A percentile compares a stretch with the other conserved stretches of the same genome.
These are phyloP conservation scores for Pezicula neosporulosa DNA, from an alignment of 2,329 filamentous ascomycete genomes.

Conservation along the genomic window DNA sequence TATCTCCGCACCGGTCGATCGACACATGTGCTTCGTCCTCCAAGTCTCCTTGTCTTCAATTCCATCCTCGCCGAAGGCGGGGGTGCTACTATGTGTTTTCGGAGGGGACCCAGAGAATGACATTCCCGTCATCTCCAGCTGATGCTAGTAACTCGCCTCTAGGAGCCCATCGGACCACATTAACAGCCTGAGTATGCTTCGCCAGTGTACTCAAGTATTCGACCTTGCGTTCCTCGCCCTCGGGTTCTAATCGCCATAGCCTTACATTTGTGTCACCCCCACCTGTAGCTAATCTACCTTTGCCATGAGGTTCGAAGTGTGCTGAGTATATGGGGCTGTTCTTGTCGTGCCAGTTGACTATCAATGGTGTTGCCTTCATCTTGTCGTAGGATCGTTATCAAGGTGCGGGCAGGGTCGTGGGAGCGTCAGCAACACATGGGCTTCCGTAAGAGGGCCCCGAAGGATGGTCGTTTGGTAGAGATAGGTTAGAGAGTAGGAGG, in stretches of 20 bases:
- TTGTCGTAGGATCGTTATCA: not conserved
- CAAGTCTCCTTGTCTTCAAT: slow-evolving; percentile 95
- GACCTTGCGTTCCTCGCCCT: slow-evolving; percentile 83
- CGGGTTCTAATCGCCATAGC: slow-evolving; percentile 87
- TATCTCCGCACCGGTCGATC: slow-evolving; percentile 91
- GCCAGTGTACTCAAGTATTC: slow-evolving; percentile 87
- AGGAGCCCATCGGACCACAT: slow-evolving; percentile 94
- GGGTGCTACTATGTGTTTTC: slow-evolving; percentile 62
- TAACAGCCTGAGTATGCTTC: slow-evolving; percentile 96
- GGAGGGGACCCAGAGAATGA: slow-evolving; percentile 91
- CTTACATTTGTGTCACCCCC: slow-evolving; percentile 96
- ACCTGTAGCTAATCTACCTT: slow-evolving; percentile 86
- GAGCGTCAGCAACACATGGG: not conserved
- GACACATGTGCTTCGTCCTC: slow-evolving; percentile 96
- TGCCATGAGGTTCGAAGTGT: slow-evolving; percentile 91
- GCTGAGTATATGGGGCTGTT: slow-evolving; percentile 96
- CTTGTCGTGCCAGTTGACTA: slow-evolving; percentile 98
- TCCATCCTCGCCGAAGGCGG: slow-evolving; percentile 74
- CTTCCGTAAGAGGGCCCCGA: too few relatives aligned
- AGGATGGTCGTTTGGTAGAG: too few relatives aligned
- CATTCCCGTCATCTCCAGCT: slow-evolving; percentile 95
- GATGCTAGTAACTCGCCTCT: slow-evolving; percentile 92
- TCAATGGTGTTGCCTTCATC: slow-evolving; percentile 95
- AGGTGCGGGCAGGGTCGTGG: not conserved
- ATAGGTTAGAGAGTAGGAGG: too few relatives aligned